Percentiles rank a stretch among this genome's conserved stretches.
Conservation (phyloP, 2,329 filamentous ascomycete genomes). For the Whalleya microplaca region DNA sequence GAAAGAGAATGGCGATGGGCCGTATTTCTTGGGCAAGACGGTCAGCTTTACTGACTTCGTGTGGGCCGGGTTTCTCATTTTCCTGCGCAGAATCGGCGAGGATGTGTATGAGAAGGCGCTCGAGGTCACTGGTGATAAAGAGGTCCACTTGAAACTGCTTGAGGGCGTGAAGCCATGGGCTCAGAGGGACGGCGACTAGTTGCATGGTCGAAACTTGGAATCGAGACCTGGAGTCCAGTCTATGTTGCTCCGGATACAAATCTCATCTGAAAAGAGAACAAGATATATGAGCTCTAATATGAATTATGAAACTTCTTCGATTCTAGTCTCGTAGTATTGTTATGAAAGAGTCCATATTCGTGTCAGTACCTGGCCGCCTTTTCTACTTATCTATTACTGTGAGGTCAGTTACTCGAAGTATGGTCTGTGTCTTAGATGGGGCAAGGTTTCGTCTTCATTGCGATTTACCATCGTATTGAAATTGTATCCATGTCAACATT, state of each 20-base stretch:
- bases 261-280: not conserved
- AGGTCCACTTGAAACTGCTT: conserved; percentile 44
- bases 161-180: conserved; percentile 47
- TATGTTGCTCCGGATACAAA: not conserved
- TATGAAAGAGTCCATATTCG: no score
- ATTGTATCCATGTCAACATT: not conserved
- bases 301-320: no score
- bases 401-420: no score
- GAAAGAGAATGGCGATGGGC: conserved; percentile 58
- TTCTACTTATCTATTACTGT: no score
- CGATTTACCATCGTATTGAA: not conserved
- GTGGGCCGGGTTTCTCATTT: conserved; percentile 49
- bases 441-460: not conserved
- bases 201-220: not conserved
- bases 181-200: conserved; percentile 43
- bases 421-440: not conserved
- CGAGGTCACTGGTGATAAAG: conserved; percentile 41
- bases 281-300: no score
- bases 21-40: conserved; percentile 63
- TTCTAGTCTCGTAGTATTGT: no score
- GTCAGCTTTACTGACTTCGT: conserved; percentile 63
- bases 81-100: conserved; percentile 40
- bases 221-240: no score
- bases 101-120: conserved; percentile 42
- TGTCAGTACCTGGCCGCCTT: no score